phyloP scores from a whole-genome alignment of 371 early-diverging fungal genomes.

The Mucor indicus region DNA sequence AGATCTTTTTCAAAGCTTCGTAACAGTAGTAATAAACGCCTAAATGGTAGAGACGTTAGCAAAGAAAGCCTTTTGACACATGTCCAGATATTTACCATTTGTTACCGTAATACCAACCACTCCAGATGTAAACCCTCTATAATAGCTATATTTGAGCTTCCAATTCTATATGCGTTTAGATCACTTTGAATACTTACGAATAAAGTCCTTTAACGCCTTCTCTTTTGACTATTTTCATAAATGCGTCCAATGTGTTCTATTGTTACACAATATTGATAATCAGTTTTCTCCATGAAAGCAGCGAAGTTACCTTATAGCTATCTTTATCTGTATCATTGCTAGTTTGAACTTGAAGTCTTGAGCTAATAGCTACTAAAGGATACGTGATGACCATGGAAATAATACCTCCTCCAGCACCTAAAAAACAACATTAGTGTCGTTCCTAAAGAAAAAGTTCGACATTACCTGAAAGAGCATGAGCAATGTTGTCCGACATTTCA shows the following conservation, averaged over 20 bases:
- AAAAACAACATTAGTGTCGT: background rate
- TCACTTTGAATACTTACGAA: conserved; percentile 72
- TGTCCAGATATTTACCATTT: conserved; percentile 71
- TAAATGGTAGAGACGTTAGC: too few relatives aligned
- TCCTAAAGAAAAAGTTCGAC: conserved; percentile 6
- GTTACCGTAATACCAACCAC: conserved; percentile 94
- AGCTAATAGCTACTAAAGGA: conserved; percentile 84
- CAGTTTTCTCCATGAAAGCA: background rate
- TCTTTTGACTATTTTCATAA: conserved; percentile 77
- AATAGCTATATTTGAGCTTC: background rate
- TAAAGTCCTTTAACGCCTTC: conserved; percentile 88
- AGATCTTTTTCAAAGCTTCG: conserved; percentile 71
- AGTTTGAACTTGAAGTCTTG: conserved; percentile 82
- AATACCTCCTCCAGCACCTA: conserved; percentile 92
- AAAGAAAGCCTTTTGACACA: too few relatives aligned
- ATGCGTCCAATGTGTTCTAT: conserved; percentile 68
- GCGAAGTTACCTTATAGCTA: conserved; percentile 62
- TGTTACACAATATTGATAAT: background rate
- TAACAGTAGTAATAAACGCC: conserved; percentile 91
- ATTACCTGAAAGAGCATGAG: conserved; percentile 83
- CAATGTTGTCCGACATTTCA: conserved; percentile 89
- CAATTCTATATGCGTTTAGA: background rate
- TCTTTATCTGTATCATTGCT: conserved; percentile 43
- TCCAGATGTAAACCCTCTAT: conserved; percentile 87
- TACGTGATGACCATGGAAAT: conserved; percentile 89